A percentile compares a stretch with the other conserved stretches of the same genome.
Conservation (phyloP, 208 protist species). For the Wallacemonas rigidus region DNA sequence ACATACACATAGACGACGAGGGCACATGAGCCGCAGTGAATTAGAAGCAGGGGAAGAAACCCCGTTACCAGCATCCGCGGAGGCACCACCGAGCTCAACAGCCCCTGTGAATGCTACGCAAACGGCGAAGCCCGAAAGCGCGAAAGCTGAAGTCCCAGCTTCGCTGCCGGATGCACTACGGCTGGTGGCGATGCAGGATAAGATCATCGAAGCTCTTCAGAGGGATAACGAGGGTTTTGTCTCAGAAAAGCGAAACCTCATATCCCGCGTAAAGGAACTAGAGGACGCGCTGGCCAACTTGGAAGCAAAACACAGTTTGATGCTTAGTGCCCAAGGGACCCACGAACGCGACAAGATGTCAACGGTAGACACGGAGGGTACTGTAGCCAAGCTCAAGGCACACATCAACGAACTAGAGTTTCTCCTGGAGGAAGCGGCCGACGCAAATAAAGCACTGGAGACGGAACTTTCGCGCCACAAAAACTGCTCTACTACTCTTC, state of each 20-base stretch:
- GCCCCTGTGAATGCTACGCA: too few species aligned
- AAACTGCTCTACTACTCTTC: conserved; percentile 20
- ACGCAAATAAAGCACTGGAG: conserved; percentile 24
- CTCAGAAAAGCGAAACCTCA: conserved; percentile 48
- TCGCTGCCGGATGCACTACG: background rate
- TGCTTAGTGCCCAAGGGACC: conserved; percentile 41
- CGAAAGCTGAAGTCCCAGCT: too few species aligned
- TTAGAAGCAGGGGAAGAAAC: too few species aligned
- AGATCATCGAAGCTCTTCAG: conserved; percentile 66
- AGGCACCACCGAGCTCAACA: too few species aligned
- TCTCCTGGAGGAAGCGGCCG: conserved; percentile 27
- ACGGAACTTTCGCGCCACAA: conserved; percentile 23
- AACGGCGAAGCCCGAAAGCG: too few species aligned
- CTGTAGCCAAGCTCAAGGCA: conserved; percentile 22
- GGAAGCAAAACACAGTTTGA: conserved; percentile 69
- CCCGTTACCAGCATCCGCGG: too few species aligned
- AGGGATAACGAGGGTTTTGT: conserved; percentile 68
- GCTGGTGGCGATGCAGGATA: conserved; percentile 71
- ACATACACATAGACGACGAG: too few species aligned
- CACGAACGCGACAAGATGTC: background rate
- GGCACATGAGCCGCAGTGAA: too few species aligned
- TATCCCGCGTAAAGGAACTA: conserved; percentile 38
- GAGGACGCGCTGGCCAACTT: conserved; percentile 53
- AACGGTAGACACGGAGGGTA: conserved; percentile 9
- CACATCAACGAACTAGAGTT: conserved; percentile 33